phyloP scores from a whole-genome alignment of 1,284 basidiomycete species.

The Tetrapyrgos nigripes region DNA sequence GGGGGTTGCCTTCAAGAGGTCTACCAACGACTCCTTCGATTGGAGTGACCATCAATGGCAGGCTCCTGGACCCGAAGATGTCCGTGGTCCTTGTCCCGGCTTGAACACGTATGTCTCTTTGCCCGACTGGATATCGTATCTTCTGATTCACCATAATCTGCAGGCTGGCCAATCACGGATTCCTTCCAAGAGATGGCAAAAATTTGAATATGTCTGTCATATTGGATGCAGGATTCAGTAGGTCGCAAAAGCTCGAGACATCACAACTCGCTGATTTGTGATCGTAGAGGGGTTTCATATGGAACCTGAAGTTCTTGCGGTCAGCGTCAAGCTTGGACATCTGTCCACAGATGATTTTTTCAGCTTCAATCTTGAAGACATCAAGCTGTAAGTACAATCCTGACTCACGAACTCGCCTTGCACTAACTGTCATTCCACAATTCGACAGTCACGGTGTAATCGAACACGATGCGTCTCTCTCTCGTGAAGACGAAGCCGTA shows the following conservation, averaged over 20 bases:
- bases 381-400: constrained; percentile 18
- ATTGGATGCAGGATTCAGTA: constrained; percentile 15
- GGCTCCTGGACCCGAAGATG: constrained; percentile 18
- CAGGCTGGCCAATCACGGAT: constrained; percentile 29
- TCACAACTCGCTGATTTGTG: no score
- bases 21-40: constrained; percentile 2
- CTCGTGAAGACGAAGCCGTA: constrained; percentile 21
- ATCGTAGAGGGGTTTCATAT: constrained; percentile 23
- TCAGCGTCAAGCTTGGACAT: constrained; percentile 17
- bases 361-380: constrained; percentile 15
- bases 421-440: no score
- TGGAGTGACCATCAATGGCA: constrained; percentile 15
- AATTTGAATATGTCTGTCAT: constrained; percentile 20
- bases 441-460: constrained; percentile 25
- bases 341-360: constrained; percentile 12
- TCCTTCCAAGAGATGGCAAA: constrained; percentile 23
- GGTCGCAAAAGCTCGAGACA: constrained; percentile 4
- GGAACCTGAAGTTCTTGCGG: constrained; percentile 1
- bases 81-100: constrained; percentile 25
- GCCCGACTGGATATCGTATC: neutral
- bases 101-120: constrained; percentile 22
- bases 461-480: constrained; percentile 26
- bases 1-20: no score
- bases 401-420: no score
- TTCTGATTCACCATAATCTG: neutral